phyloP scores from a whole-genome alignment of 202 grass and related monocot genomes.

The Musa balbisiana region DNA sequence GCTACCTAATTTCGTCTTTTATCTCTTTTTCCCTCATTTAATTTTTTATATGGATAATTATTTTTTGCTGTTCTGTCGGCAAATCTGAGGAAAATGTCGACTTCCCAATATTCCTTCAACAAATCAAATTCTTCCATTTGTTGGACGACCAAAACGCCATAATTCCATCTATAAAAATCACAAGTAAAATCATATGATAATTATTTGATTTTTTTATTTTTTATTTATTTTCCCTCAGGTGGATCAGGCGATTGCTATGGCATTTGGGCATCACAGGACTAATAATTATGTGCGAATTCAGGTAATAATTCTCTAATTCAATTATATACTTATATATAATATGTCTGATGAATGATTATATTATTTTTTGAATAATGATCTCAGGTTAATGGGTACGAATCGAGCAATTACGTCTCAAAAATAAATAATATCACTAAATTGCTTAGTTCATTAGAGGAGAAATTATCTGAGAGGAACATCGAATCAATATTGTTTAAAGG shows the following conservation, averaged over 20 bases:
- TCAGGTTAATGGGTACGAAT: slow-evolving; percentile 31
- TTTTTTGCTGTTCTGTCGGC: too few species aligned
- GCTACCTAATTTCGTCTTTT: too few species aligned
- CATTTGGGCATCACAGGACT: slow-evolving; percentile 30
- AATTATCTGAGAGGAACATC: slow-evolving; percentile 54
- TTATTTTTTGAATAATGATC: neutral
- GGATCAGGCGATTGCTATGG: slow-evolving; percentile 52
- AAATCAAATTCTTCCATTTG: neutral
- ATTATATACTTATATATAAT: neutral
- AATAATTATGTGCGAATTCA: slow-evolving; percentile 48
- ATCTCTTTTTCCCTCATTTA: too few species aligned
- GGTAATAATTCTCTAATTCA: slow-evolving; percentile 8
- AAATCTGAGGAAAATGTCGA: too few species aligned
- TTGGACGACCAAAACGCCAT: neutral
- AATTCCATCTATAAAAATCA: neutral
- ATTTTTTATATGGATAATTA: too few species aligned
- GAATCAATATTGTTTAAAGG: slow-evolving; percentile 42
- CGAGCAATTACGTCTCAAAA: neutral
- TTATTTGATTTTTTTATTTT: neutral
- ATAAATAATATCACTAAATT: neutral
- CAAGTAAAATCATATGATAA: neutral
- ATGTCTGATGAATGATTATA: too few species aligned
- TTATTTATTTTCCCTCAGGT: slow-evolving; percentile 21
- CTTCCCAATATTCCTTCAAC: neutral
- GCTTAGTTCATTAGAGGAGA: slow-evolving; percentile 7